Base-by-base conservation (phyloP, 768 basidiomycete species). In the Porpolomopsis calyptriformis region DNA sequence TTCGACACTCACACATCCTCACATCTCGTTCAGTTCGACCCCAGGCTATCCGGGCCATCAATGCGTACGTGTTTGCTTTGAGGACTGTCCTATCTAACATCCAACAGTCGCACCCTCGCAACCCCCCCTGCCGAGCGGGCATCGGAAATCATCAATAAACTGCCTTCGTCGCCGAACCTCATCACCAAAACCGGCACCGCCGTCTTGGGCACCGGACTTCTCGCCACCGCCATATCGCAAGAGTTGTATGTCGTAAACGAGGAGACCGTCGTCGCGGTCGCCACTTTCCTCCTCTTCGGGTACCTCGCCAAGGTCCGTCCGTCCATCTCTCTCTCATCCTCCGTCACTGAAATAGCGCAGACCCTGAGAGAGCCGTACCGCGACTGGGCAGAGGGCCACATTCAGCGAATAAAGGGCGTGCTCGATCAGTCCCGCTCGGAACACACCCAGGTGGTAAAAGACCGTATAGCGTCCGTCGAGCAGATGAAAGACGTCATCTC, bases 201-300 rank as follows among this genome's bases (percentile, higher is more conserved):
- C 57, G 73, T 97, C 58, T 80, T 97, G 45, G 90, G 90, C 59
- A 87, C 89, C 12, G 91, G 88, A 57, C 71, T 88, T 49, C 69
- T 82, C 46, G 94, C 93, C 12, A 77, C 90, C 4, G 93, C 92
- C 60, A 92, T 98, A 67, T 94, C 91, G 11, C 86, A 91, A 61
- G 93, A 99, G 68, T 80, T 98, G 42, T 97, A 97, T 60, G 94
- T 99, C 49, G 79, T 94, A 59, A 96, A 96, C 64, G 93, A 97
- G 65, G 96, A 98, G 73, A 81, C 87, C 19, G 82, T 97, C 53
- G 74, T 98, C 38, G 79, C 88, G 27, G 72, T 82, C 31, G 92
- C 88, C 19, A 87, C 85, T 55, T 68, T 85, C 52, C 81, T 93
- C 49, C 78, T 96, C 57, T 77, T 89, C 53, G 74, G 79, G 38